Base-by-base conservation (phyloP, 2,329 filamentous ascomycete genomes). In the Ascochyta clinopodiicola region DNA sequence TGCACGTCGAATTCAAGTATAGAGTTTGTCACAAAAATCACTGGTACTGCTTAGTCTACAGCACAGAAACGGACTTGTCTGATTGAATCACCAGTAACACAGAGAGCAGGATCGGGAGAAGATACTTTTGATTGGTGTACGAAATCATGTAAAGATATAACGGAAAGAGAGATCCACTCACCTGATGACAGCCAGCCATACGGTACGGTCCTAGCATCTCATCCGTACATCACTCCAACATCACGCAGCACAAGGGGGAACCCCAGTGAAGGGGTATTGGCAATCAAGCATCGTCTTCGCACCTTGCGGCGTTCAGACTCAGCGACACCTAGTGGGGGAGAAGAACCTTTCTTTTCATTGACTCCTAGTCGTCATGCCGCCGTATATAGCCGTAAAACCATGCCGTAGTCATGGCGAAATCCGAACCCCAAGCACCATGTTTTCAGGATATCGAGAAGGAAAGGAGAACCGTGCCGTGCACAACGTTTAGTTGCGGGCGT, bases 381-480 rank as follows among this genome's bases (percentile, higher is more conserved):
- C 69, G 59, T 72, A 97, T 91, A 67, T 65, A 69, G 68, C 64
- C 63, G 56, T 72, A 97, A 92, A 73, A 88, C 82, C 75, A 94
- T 87, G 76, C 97, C 91, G 83, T 95, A 96, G 88, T 96, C 91
- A 79, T 93, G 90, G 81, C 98, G 92, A 70, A 88, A 86, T 82
- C 98, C 95, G 70, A 88, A 87, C 82, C 98, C 95, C 85, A 98
- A 98, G 92, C 96, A 77, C 61, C 70, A 58, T 65, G 51, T 71
- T 71, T 71, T 72, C 63, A 72, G 62, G 63, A 63, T 69, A 68
- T 63, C 67, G 66, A 72, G 60, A 60, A 67, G 64, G 58, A 53
- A 66, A 66, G 51, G 43, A 53, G 52, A 46, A 59, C 52, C 64
- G 86, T 88, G 90, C 90, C 51, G 59, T 57, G 43, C 48, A 48